These are phyloP conservation scores for Eleusine indica DNA, from an alignment of 176 grass and related monocot species.

Conservation along the genomic window DNA sequence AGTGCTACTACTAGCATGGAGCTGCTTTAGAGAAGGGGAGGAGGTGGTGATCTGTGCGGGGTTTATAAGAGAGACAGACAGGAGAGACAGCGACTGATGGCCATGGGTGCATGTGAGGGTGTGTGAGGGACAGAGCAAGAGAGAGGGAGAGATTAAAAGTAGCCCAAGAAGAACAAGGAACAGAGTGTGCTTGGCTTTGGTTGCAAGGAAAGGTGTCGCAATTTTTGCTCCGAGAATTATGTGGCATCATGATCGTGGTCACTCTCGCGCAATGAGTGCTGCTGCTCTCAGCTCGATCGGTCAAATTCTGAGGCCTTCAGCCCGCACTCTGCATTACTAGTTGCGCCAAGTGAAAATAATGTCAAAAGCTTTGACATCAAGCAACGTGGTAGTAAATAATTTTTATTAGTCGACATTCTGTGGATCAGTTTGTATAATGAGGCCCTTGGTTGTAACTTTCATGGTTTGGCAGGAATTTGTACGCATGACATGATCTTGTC, in stretches of 20 bases:
- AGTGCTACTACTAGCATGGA: neutral
- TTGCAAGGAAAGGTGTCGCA: constrained; percentile 76
- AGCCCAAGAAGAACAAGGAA: neutral
- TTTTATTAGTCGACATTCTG: neutral
- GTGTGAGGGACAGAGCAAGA: constrained; percentile 8
- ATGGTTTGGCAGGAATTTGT: constrained; percentile 36
- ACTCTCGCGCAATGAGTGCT: constrained; percentile 31
- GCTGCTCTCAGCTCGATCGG: neutral
- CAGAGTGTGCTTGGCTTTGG: constrained; percentile 46
- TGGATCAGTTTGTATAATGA: neutral
- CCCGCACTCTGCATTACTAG: neutral
- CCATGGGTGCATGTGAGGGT: constrained; percentile 33
- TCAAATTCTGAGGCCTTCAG: constrained; percentile 53
- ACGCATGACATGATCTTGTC: neutral
- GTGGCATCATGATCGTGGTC: constrained; percentile 49
- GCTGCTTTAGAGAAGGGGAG: neutral
- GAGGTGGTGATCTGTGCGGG: constrained; percentile 6
- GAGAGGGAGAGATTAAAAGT: neutral
- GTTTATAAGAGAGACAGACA: constrained; percentile 49
- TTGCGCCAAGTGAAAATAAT: neutral
- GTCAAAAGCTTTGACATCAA: constrained; percentile 1
- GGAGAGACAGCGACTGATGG: constrained; percentile 1
- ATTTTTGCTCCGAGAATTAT: constrained; percentile 53
- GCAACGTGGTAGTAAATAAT: neutral
- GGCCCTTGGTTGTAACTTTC: neutral